A percentile compares a stretch with the other conserved stretches of the same genome.
Evolutionary conservation across 768 basidiomycete genomes (phyloP).

Genomic region (Saitozyma podzolica): DNA sequence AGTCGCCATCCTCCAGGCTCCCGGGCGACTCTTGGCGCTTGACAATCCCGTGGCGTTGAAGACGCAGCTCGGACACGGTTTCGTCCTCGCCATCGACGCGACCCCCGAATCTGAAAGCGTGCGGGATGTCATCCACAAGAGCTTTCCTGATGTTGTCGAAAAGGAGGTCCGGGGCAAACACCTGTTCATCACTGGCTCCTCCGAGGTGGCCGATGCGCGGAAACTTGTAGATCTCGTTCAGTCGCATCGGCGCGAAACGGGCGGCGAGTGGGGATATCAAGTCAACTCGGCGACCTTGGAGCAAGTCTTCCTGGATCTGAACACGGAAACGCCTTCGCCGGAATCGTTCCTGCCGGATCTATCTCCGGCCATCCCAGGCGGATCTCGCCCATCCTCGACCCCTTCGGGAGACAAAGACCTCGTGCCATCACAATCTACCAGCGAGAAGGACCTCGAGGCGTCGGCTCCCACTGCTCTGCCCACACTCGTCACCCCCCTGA

Average conservation of each 20-base stretch:
- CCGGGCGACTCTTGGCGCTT: constrained; percentile 71
- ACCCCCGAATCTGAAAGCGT: constrained; percentile 50
- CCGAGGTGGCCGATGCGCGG: constrained; percentile 62
- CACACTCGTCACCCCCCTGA: background rate
- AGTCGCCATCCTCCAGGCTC: constrained; percentile 72
- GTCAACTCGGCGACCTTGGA: constrained; percentile 74
- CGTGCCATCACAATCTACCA: background rate
- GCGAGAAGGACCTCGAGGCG: constrained; percentile 25
- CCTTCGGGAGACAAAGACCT: background rate
- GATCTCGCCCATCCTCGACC: background rate
- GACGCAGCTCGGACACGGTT: constrained; percentile 69
- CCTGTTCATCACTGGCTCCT: constrained; percentile 55
- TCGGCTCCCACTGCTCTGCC: background rate
- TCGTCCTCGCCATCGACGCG: constrained; percentile 61
- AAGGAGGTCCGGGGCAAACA: constrained; percentile 18
- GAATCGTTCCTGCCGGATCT: background rate
- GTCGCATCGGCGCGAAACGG: constrained; percentile 52
- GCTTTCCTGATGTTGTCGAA: constrained; percentile 6
- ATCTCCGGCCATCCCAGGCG: background rate
- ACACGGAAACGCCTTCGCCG: constrained; percentile 20
- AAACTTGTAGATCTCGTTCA: constrained; percentile 63
- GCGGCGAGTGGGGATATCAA: constrained; percentile 61
- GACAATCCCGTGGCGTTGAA: constrained; percentile 76
- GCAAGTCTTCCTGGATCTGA: constrained; percentile 75
- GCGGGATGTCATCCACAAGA: constrained; percentile 21